Conservation (phyloP, 139 green algal species). For the Auxenochlorella pyrenoidosa region DNA sequence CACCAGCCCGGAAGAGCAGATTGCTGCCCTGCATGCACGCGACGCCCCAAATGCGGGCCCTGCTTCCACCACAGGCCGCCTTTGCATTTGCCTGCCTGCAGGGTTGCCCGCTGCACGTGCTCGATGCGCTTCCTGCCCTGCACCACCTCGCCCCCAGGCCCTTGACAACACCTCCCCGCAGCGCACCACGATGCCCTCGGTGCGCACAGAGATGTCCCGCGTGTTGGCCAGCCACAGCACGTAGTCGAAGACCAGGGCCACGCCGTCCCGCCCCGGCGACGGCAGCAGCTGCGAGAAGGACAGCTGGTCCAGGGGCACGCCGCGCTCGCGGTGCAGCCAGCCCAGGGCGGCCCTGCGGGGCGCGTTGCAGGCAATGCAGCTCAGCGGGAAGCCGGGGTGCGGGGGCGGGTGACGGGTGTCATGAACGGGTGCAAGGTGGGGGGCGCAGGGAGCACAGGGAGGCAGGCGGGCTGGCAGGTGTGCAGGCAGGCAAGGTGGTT, state of each 20-base stretch:
- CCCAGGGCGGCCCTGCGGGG: conserved; percentile 59
- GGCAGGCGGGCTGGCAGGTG: background rate
- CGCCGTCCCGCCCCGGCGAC: conserved; percentile 29
- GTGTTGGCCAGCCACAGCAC: conserved; percentile 59
- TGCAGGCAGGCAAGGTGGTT: no score
- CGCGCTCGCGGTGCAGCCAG: conserved; percentile 50
- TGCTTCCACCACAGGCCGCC: background rate
- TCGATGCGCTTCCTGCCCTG: background rate
- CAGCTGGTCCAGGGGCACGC: conserved; percentile 52
- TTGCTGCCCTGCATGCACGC: conserved; percentile 7
- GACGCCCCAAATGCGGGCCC: background rate
- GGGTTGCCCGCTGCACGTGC: background rate
- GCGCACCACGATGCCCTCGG: conserved; percentile 48
- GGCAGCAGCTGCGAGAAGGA: conserved; percentile 51
- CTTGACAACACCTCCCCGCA: background rate
- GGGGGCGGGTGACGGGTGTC: no score
- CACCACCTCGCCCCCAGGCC: background rate
- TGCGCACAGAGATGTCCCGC: conserved; percentile 40
- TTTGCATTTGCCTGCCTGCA: background rate
- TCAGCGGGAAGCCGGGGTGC: no score
- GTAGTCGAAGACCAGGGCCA: conserved; percentile 63
- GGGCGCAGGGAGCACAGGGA: no score
- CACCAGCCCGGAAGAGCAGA: background rate
- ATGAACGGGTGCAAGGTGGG: no score
- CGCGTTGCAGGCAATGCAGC: no score